A percentile compares a stretch with the other conserved stretches of the same genome.
These are phyloP conservation scores for Arthrobotrys sinensis DNA, from an alignment of 2,329 filamentous ascomycete genomes.

Conservation along the genomic window DNA sequence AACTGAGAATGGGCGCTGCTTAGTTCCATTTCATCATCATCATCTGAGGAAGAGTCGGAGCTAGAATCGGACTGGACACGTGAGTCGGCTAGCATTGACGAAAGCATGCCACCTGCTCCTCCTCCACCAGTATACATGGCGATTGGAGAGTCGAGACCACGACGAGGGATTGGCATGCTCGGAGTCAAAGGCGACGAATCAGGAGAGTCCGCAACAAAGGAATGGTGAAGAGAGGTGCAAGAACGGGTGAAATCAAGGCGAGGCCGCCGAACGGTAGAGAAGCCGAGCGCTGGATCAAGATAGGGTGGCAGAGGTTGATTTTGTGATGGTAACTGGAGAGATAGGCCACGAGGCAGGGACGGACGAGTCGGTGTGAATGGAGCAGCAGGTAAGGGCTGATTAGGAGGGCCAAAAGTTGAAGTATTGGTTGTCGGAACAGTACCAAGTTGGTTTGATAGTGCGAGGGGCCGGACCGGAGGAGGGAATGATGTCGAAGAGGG, in stretches of 20 bases:
- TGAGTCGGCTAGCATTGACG: slow-evolving; percentile 51
- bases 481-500: slow-evolving; percentile 35
- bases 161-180: slow-evolving; percentile 58
- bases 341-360: slow-evolving; percentile 54
- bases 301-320: slow-evolving; percentile 54
- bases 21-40: slow-evolving; percentile 76
- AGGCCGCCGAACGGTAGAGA: slow-evolving; percentile 55
- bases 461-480: slow-evolving; percentile 25
- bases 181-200: slow-evolving; percentile 58
- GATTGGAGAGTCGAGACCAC: slow-evolving; percentile 58
- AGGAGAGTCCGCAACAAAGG: slow-evolving; percentile 53
- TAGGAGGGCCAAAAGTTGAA: slow-evolving; percentile 19
- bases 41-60: slow-evolving; percentile 41
- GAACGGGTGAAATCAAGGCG: slow-evolving; percentile 57
- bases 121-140: slow-evolving; percentile 49
- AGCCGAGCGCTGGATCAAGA: slow-evolving; percentile 57
- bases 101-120: slow-evolving; percentile 43
- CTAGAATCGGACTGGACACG: slow-evolving; percentile 46
- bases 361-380: slow-evolving; percentile 53
- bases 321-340: slow-evolving; percentile 44
- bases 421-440: slow-evolving; percentile 8
- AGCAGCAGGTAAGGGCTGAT: slow-evolving; percentile 9
- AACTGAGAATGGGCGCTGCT: slow-evolving; percentile 53
- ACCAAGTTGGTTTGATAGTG: slow-evolving; percentile 22
- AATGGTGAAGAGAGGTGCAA: slow-evolving; percentile 55